A percentile compares a stretch with the other conserved stretches of the same genome.
These are phyloP conservation scores for Theobroma cacao DNA, from an alignment of 345 rosid genomes.

Conservation along the genomic window DNA sequence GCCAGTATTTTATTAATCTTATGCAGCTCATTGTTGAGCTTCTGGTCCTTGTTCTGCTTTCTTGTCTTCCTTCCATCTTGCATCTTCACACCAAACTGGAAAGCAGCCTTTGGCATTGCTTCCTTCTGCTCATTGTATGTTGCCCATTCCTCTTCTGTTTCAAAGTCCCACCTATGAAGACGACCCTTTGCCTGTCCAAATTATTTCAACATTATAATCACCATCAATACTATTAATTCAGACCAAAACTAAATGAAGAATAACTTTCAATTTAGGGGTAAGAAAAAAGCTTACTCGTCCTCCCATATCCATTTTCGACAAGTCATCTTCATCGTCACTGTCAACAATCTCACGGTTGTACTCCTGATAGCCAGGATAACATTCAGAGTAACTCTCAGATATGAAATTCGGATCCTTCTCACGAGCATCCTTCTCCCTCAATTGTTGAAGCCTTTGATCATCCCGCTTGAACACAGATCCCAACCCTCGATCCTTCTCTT, in stretches of 20 bases:
- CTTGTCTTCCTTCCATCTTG: slow-evolving; percentile 95
- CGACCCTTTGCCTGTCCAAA: slow-evolving; percentile 86
- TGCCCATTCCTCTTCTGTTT: slow-evolving; percentile 99
- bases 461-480: slow-evolving; percentile 99
- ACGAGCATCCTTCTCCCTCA: slow-evolving; percentile 85
- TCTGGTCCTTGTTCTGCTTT: slow-evolving; percentile 96
- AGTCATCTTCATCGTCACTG: slow-evolving; percentile 93
- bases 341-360: slow-evolving; percentile 88
- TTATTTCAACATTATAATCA: background rate
- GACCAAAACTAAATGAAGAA: background rate
- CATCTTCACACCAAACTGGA: slow-evolving; percentile 98
- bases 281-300: slow-evolving; percentile 64
- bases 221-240: background rate
- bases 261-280: background rate
- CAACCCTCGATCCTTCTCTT: slow-evolving; percentile 95
- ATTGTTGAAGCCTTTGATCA: slow-evolving; percentile 90
- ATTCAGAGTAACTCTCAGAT: slow-evolving; percentile 96
- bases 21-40: slow-evolving; percentile 83
- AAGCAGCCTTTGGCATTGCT: slow-evolving; percentile 99
- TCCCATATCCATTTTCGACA: slow-evolving; percentile 98
- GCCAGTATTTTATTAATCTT: slow-evolving; percentile 88
- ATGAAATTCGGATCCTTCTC: slow-evolving; percentile 94
- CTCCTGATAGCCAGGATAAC: slow-evolving; percentile 98
- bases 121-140: slow-evolving; percentile 95
- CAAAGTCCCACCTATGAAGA: slow-evolving; percentile 97